Base-by-base conservation (phyloP, 805 yeast genomes). In the Spathaspora hagerdaliae region DNA sequence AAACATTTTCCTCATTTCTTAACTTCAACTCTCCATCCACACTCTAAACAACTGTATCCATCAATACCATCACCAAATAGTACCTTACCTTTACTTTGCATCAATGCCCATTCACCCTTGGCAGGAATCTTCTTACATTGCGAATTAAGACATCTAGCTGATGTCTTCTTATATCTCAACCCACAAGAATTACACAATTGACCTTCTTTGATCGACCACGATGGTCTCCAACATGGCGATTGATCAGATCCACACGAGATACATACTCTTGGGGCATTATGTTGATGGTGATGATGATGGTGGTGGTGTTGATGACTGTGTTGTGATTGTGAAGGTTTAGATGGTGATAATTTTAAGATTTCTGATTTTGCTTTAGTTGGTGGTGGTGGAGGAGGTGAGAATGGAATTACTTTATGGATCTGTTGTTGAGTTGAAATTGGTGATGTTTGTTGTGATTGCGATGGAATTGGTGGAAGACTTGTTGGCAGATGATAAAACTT, bases 191-290 rank as follows among this genome's bases (percentile, higher is more conserved):
- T 92, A 72, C 99, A 92, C 54, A 92, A 75, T 69, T 91, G 98
- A n/a, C 97, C 98, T 50, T 86, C 89, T 52, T 82, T 73, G 27
- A 82, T 74, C 3, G 92, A 83, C 99, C 99, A 92, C 5, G 96
- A 85, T 1, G 99, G 99, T 60, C 99, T 79, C 99, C 99, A 92
- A 65, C 99, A 92, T 5, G 99, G 99, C 6, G 96, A 87, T 55
- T 87, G 94, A 45, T 83, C 85, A 1, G 94, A 81, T 6, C 90
- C 89, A 67, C 99, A 92, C 6, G 97, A 88, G 27, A 92, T 82
- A 61, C 99, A 92, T 43, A 77, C 78, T 53, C 96, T 75, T 10
- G 67, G 62, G 31, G 58, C 51, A 33, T 55, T 57, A 45, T 52
- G 62, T 24, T 45, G 36, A 39, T 56, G 51, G 12, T 33, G 36